Conservation (phyloP, 2,329 filamentous ascomycete genomes). For the Microdochium trichocladiopsis region DNA sequence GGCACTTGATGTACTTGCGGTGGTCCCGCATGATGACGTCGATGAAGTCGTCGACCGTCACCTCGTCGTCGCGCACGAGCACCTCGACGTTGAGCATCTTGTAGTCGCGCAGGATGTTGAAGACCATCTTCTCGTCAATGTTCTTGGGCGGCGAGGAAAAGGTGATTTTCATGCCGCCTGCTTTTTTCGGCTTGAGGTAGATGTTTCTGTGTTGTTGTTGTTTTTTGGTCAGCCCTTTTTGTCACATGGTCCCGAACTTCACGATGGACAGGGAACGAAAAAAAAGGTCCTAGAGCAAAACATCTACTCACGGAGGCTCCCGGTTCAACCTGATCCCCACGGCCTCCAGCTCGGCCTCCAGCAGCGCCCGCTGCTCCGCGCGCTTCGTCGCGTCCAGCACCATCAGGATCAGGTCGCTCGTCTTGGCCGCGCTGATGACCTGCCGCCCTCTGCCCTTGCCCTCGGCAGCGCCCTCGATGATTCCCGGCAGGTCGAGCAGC, state of each 20-base stretch:
- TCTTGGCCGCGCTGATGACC: constrained; percentile 97
- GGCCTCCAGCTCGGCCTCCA: constrained; percentile 90
- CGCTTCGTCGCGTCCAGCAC: constrained; percentile 93
- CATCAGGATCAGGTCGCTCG: constrained; percentile 95
- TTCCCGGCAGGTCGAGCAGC: constrained; percentile 93
- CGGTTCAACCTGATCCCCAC: constrained; percentile 92
- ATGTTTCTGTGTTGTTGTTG: constrained; percentile 63
- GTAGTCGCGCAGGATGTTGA: constrained; percentile 96
- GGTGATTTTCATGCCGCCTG: constrained; percentile 97
- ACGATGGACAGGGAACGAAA: too few relatives aligned
- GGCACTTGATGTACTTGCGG: constrained; percentile 87
- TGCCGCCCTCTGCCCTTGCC: constrained; percentile 93
- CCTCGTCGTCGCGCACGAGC: constrained; percentile 87
- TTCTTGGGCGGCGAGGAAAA: constrained; percentile 85
- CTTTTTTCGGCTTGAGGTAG: constrained; percentile 92
- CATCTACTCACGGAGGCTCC: constrained; percentile 70
- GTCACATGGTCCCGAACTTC: too few relatives aligned
- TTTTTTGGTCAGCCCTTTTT: too few relatives aligned
- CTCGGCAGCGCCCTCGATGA: constrained; percentile 94
- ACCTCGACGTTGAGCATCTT: constrained; percentile 98
- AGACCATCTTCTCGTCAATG: constrained; percentile 96
- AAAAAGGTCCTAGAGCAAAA: neutral
- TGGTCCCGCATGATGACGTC: constrained; percentile 99
- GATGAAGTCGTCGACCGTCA: constrained; percentile 96
- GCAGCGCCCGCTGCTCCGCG: constrained; percentile 80